Evolutionary conservation across 352 stramenopile species (phyloP).

Genomic region (Phytophthora tentaculata): DNA sequence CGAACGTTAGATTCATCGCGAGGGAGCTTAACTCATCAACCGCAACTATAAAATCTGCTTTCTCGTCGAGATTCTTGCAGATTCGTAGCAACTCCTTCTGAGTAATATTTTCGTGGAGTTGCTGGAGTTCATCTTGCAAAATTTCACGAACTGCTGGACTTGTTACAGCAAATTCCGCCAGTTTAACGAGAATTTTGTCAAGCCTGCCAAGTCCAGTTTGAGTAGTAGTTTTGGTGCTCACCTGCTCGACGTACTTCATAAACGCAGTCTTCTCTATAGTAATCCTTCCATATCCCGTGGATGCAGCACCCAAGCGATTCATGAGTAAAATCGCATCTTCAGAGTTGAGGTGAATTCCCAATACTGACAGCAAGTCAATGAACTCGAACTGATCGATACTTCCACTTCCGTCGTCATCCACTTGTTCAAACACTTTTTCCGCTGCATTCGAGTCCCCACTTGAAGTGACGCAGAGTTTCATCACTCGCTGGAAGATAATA

Average conservation of each 20-base stretch:
- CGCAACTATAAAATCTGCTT: constrained; percentile 30
- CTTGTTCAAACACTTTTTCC: constrained; percentile 59
- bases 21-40: constrained; percentile 47
- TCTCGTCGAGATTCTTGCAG: constrained; percentile 38
- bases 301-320: constrained; percentile 42
- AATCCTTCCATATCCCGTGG: constrained; percentile 2
- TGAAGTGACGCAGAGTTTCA: constrained; percentile 39
- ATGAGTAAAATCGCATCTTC: constrained; percentile 55
- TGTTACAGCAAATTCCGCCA: constrained; percentile 22
- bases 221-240: constrained; percentile 7
- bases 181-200: constrained; percentile 23
- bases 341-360: constrained; percentile 54
- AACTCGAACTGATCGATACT: constrained; percentile 71
- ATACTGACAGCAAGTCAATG: constrained; percentile 33
- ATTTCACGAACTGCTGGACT: constrained; percentile 20
- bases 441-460: constrained; percentile 12
- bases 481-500: constrained; percentile 58
- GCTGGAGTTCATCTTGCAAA: constrained; percentile 49
- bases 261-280: constrained; percentile 29
- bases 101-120: constrained; percentile 55
- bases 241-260: constrained; percentile 26
- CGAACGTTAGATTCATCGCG: constrained; percentile 48
- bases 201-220: constrained; percentile 3
- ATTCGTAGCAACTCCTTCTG: constrained; percentile 31
- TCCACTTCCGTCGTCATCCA: constrained; percentile 60